phyloP scores from a whole-genome alignment of 164 flowering plant genomes.

The Houttuynia cordata region DNA sequence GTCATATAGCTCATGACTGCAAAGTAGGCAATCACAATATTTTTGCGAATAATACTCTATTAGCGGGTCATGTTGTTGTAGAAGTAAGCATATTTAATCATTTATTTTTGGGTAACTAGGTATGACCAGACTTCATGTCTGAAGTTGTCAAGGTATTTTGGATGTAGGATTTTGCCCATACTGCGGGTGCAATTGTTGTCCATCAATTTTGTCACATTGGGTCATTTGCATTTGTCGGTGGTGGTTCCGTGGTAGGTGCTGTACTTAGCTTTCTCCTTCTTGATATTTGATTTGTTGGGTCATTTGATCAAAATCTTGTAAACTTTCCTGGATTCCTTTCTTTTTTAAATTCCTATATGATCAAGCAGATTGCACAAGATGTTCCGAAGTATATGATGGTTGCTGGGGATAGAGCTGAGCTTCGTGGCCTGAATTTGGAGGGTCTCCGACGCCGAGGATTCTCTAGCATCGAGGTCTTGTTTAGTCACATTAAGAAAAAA shows the following conservation, averaged over 20 bases:
- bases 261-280: neutral
- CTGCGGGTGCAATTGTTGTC: slow-evolving; percentile 74
- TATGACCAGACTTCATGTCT: too few relatives aligned
- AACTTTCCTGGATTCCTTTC: neutral
- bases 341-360: neutral
- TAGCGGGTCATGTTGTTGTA: slow-evolving; percentile 87
- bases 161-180: slow-evolving; percentile 67
- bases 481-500: neutral
- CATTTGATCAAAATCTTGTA: neutral
- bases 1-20: slow-evolving; percentile 99
- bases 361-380: slow-evolving; percentile 69
- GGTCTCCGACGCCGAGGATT: slow-evolving; percentile 84
- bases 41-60: slow-evolving; percentile 82
- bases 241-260: slow-evolving; percentile 81
- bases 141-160: neutral
- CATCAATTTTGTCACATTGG: slow-evolving; percentile 90
- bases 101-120: neutral
- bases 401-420: slow-evolving; percentile 84
- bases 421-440: slow-evolving; percentile 81
- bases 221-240: slow-evolving; percentile 78
- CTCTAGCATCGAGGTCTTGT: slow-evolving; percentile 54
- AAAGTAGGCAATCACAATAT: slow-evolving; percentile 76
- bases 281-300: neutral
- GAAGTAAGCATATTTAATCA: slow-evolving; percentile 44
- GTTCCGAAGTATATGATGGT: slow-evolving; percentile 89